Conservation (phyloP, 495 filamentous ascomycete species). For the Penicillium steckii region DNA sequence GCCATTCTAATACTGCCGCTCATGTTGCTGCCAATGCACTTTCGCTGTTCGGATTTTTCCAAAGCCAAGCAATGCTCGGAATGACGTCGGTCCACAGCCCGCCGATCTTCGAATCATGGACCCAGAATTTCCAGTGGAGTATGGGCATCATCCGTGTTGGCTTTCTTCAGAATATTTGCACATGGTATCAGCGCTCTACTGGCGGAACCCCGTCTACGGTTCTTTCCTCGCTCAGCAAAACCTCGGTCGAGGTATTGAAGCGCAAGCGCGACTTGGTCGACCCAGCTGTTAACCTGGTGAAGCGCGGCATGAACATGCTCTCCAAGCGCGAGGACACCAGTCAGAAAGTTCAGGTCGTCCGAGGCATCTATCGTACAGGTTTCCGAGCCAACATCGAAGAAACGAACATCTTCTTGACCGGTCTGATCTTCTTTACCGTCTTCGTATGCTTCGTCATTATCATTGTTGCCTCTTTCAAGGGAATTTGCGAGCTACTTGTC, state of each 20-base stretch:
- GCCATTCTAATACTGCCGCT: conserved; percentile 93
- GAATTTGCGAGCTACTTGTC: conserved; percentile 67
- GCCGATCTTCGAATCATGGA: conserved; percentile 90
- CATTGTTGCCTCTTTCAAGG: conserved; percentile 77
- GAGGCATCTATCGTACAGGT: conserved; percentile 85
- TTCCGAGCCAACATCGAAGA: conserved; percentile 82
- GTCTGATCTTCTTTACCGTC: conserved; percentile 83
- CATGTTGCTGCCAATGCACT: conserved; percentile 92
- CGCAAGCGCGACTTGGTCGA: conserved; percentile 51
- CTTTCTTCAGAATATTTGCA: conserved; percentile 85
- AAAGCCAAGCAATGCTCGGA: conserved; percentile 93
- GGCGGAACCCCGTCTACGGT: conserved; percentile 83
- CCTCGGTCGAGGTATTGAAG: conserved; percentile 85
- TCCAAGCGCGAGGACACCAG: conserved; percentile 43
- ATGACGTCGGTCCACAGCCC: conserved; percentile 83
- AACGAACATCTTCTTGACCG: conserved; percentile 94
- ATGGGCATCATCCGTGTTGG: conserved; percentile 92
- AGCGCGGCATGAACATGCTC: conserved; percentile 39
- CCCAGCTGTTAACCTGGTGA: conserved; percentile 37
- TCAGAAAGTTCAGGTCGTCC: conserved; percentile 64
- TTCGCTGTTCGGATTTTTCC: conserved; percentile 93
- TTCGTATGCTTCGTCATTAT: conserved; percentile 73
- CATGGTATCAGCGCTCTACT: conserved; percentile 95
- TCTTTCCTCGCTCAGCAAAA: conserved; percentile 67
- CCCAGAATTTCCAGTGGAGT: conserved; percentile 97